Percentiles rank a stretch among this genome's conserved stretches.
Conservation (phyloP, 371 early-diverging fungal species). For the Globomyces sp. region DNA sequence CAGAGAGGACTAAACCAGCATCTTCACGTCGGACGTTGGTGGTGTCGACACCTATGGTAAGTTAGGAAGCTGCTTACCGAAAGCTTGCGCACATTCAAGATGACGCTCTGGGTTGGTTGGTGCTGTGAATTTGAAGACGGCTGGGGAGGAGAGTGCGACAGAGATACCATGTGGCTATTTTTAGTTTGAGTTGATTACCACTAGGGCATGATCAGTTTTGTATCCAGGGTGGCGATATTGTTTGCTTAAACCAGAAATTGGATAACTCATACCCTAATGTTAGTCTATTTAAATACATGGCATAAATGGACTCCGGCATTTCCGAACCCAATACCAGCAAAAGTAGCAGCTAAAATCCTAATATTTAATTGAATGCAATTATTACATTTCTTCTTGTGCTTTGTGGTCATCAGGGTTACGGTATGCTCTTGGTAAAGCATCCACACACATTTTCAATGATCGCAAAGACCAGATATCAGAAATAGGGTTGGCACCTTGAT, state of each 20-base stretch:
- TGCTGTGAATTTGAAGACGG: conserved; percentile 84
- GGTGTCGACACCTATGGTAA: conserved; percentile 56
- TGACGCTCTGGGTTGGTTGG: conserved; percentile 81
- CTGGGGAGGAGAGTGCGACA: conserved; percentile 85
- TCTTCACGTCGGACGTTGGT: conserved; percentile 63
- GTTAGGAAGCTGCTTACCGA: conserved; percentile 50
- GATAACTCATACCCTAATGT: conserved; percentile 40
- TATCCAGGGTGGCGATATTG: conserved; percentile 81
- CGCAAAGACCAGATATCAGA: conserved; percentile 86
- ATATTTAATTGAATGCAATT: too few relatives aligned
- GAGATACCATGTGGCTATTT: conserved; percentile 70
- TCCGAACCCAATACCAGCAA: conserved; percentile 90
- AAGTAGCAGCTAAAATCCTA: conserved; percentile 77
- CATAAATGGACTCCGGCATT: conserved; percentile 83
- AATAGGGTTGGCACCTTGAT: conserved; percentile 91
- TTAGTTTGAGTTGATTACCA: conserved; percentile 47
- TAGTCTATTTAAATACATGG: conserved; percentile 15
- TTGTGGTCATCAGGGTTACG: conserved; percentile 67
- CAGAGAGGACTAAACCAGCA: conserved; percentile 76
- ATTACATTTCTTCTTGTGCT: conserved; percentile 77
- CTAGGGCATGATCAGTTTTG: conserved; percentile 69
- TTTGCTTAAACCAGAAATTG: conserved; percentile 83
- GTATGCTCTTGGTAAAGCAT: conserved; percentile 73
- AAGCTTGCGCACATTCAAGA: conserved; percentile 75
- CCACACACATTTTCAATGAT: conserved; percentile 78